Evolutionary conservation across 2,329 filamentous ascomycete genomes (phyloP).

Genomic region (Mariannaea sp.): DNA sequence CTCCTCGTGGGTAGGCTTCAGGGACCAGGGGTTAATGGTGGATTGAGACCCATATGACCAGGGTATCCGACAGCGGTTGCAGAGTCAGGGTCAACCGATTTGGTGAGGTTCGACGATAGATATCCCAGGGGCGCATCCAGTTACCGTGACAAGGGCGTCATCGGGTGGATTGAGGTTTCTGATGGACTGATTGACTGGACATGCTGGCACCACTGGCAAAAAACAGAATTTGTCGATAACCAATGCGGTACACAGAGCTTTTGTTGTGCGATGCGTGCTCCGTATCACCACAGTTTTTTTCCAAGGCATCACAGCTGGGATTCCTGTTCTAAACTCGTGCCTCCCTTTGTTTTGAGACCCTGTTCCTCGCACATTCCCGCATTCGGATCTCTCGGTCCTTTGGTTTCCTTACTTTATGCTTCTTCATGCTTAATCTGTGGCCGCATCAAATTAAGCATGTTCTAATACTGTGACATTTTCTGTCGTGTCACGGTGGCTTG

Average conservation of each 20-base stretch:
- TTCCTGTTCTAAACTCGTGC: slow-evolving; percentile 12
- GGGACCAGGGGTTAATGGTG: slow-evolving; percentile 6
- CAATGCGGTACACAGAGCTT: slow-evolving; percentile 25
- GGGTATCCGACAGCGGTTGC: slow-evolving; percentile 27
- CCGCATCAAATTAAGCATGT: slow-evolving; percentile 20
- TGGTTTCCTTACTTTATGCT: slow-evolving; percentile 39
- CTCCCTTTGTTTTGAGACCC: slow-evolving; percentile 16
- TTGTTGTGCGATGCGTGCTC: neutral
- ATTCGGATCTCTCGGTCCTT: slow-evolving; percentile 22
- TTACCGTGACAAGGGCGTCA: slow-evolving; percentile 24
- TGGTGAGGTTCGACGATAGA: slow-evolving; percentile 10
- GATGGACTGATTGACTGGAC: slow-evolving; percentile 33
- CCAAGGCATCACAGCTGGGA: slow-evolving; percentile 5
- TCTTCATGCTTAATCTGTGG: slow-evolving; percentile 23
- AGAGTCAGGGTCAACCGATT: slow-evolving; percentile 24
- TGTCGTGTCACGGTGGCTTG: no score
- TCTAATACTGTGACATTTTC: neutral
- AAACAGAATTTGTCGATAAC: slow-evolving; percentile 26
- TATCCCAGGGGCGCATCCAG: slow-evolving; percentile 25
- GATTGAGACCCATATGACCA: slow-evolving; percentile 17
- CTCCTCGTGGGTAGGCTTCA: neutral
- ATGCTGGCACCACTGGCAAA: slow-evolving; percentile 27
- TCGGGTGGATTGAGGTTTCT: slow-evolving; percentile 4
- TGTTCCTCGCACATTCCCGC: slow-evolving; percentile 18
- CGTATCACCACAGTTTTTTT: no score